Evolutionary conservation across 2,329 filamentous ascomycete species (phyloP).

Genomic region (Xylariaceae sp.): DNA sequence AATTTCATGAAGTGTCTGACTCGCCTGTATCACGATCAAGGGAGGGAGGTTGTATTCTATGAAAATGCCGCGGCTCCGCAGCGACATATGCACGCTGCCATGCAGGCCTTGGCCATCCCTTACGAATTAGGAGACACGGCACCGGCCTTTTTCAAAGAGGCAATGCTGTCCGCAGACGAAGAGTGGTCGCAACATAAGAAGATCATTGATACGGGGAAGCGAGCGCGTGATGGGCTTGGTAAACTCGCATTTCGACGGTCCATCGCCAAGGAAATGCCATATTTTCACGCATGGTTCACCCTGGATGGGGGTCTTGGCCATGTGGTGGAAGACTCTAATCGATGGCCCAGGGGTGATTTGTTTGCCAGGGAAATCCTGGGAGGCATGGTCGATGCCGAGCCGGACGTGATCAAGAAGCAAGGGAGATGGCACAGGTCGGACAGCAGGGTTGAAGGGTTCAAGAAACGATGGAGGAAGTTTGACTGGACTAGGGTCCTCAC

Average conservation of each 20-base stretch:
- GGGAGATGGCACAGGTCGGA: conserved; percentile 74
- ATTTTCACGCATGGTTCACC: conserved; percentile 95
- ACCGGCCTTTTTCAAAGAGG: conserved; percentile 92
- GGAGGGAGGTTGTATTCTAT: conserved; percentile 91
- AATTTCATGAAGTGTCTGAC: conserved; percentile 99
- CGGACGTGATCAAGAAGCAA: conserved; percentile 82
- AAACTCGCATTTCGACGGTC: conserved; percentile 75
- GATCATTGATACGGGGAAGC: conserved; percentile 77
- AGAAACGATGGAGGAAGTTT: conserved; percentile 83
- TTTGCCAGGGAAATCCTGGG: conserved; percentile 90
- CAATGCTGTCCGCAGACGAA: conserved; percentile 79
- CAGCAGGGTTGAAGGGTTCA: conserved; percentile 68
- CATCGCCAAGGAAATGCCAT: conserved; percentile 93
- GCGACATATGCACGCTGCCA: conserved; percentile 74
- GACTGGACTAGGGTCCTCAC: conserved; percentile 69
- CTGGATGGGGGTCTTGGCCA: conserved; percentile 90
- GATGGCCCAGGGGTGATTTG: conserved; percentile 86
- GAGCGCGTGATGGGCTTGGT: conserved; percentile 62
- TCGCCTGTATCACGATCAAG: conserved; percentile 89
- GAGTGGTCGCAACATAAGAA: conserved; percentile 97
- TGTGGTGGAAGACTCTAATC: conserved; percentile 76
- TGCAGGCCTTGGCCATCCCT: conserved; percentile 82
- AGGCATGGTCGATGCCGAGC: conserved; percentile 80
- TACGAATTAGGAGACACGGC: conserved; percentile 87
- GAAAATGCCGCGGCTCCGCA: conserved; percentile 86